Evolutionary conservation across 768 basidiomycete species (phyloP), one percentile per base, ranked within the genome.

Genomic region (Leucocoprinus leucothites): DNA sequence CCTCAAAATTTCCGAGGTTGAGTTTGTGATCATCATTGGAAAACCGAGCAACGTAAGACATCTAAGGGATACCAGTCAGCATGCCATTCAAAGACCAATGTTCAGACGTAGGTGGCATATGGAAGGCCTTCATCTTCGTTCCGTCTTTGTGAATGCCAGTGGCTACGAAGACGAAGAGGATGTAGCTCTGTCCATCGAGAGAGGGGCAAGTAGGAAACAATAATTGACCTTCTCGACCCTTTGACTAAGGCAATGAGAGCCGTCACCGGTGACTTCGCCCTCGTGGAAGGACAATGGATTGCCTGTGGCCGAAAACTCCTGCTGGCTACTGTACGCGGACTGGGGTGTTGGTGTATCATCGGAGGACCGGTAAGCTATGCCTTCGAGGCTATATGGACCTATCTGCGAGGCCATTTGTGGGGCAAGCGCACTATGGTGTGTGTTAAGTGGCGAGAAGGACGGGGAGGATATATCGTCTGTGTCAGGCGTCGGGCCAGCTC

Each of bases 381-480:
- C 70, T 57, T 66, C 59, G 41, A 70, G 63, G 59, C 62, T 60
- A 62, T 68, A 45, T 65, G 75, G 69, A 61, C 74, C 72, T 24
- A 70, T 59, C 31, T 72, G 65, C 18, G 69, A 58, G 34, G 63
- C 63, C 51, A 74, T 60, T 47, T 76, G 76, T 36, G 68, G 66
- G 47, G 68, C 61, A 28, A 73, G 63, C 48, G 60, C 55, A 51
- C 58, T 64, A 13, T 67, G 57, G 11, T 75, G 64, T 16, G 73
- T 51, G 45, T 76, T 56, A 6, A 53, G 45, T 5, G 69, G 52
- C 9, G 67, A 60, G 58, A 75, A 72, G 18, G 76, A 69, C 53
- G 83, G 68, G 38, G 82, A 77, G 47, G 79, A 67, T 8, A 79
- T 68, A 63, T 85, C 82, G 51, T 83, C 82, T 19, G 73, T 63